Conservation (phyloP, 805 yeast genomes). For the Metschnikowia hibisci region DNA sequence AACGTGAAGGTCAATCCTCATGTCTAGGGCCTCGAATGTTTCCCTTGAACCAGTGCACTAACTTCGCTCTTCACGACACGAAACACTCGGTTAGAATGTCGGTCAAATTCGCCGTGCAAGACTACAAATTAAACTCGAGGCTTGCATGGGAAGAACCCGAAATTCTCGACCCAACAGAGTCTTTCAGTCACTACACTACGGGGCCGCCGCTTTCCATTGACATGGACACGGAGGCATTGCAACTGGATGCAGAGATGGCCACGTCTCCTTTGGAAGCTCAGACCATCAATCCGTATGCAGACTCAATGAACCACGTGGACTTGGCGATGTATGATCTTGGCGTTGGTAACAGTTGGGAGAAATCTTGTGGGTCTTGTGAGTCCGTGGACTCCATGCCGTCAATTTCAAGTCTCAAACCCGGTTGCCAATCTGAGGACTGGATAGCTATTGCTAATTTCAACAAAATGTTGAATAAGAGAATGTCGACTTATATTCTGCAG, state of each 20-base stretch:
- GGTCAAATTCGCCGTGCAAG: constrained; percentile 3
- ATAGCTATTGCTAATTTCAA: neutral
- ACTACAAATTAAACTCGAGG: constrained; percentile 2
- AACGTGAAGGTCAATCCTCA: neutral
- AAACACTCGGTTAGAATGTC: constrained; percentile 10
- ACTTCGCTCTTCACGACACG: constrained; percentile 9
- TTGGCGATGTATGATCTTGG: neutral
- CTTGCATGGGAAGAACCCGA: neutral
- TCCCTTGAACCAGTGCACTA: constrained; percentile 13
- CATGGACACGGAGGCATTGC: too few species aligned
- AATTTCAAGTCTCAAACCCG: constrained; percentile 3
- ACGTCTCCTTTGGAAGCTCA: neutral
- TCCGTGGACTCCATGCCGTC: constrained; percentile 6
- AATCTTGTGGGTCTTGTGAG: neutral
- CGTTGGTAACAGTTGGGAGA: neutral
- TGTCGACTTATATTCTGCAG: constrained; percentile 3
- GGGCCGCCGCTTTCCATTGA: neutral
- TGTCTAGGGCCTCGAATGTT: constrained; percentile 3
- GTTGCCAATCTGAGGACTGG: neutral
- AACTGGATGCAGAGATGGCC: neutral
- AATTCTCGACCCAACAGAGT: neutral
- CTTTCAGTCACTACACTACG: neutral
- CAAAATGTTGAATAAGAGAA: neutral
- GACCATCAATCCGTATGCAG: neutral
- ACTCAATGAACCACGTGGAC: neutral